phyloP scores from a whole-genome alignment of 768 basidiomycete species.

The Tricholoma terreum region DNA sequence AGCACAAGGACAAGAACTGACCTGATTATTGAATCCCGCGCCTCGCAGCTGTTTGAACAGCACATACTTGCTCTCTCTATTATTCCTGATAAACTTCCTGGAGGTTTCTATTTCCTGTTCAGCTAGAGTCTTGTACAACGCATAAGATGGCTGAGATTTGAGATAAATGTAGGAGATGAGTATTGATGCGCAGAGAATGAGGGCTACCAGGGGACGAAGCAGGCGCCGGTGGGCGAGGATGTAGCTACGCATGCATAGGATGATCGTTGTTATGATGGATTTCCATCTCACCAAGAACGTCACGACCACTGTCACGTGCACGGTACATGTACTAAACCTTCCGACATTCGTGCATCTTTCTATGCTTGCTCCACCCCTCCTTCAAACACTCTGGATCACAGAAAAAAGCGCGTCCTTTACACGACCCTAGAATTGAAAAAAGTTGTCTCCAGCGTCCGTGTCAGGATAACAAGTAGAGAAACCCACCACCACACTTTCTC shows the following conservation, averaged over 20 bases:
- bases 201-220: conserved; percentile 14
- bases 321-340: conserved; percentile 6
- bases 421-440: conserved; percentile 16
- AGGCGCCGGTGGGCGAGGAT: conserved; percentile 16
- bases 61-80: conserved; percentile 35
- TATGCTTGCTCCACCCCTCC: conserved; percentile 29
- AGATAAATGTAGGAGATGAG: conserved; percentile 32
- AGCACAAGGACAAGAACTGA: conserved; percentile 12
- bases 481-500: conserved; percentile 37
- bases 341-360: conserved; percentile 18
- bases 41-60: conserved; percentile 44
- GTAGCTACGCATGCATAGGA: conserved; percentile 17
- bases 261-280: neutral
- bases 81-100: conserved; percentile 23
- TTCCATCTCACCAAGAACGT: neutral
- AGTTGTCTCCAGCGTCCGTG: neutral
- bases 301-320: too few species aligned
- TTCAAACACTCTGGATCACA: conserved; percentile 23
- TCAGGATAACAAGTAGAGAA: neutral
- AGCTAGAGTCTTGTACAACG: conserved; percentile 33
- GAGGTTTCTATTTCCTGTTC: conserved; percentile 29
- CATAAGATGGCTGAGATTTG: conserved; percentile 35
- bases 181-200: conserved; percentile 12
- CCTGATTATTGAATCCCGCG: conserved; percentile 50
- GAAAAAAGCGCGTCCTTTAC: conserved; percentile 26